Conservation (phyloP, 2,329 filamentous ascomycete species). For the Plenodomus biglobosus region DNA sequence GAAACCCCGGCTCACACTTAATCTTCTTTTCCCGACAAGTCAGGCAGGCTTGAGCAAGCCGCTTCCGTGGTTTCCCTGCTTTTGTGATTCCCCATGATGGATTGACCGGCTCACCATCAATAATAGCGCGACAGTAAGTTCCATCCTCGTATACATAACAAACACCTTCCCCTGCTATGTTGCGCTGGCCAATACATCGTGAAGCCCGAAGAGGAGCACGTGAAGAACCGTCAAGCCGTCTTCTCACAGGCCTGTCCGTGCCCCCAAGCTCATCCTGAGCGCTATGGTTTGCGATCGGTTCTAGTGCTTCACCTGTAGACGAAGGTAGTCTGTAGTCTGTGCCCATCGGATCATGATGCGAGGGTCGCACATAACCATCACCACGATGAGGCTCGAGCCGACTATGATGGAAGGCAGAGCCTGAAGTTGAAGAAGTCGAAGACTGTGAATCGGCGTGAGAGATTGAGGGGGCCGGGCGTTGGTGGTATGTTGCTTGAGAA, state of each 20-base stretch:
- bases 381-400: constrained; percentile 28
- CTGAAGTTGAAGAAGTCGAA: constrained; percentile 25
- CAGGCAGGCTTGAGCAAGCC: constrained; percentile 87
- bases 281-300: constrained; percentile 16
- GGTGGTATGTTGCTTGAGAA: constrained; percentile 32
- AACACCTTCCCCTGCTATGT: constrained; percentile 74
- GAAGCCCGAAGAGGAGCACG: constrained; percentile 38
- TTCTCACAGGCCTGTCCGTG: constrained; percentile 31
- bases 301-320: constrained; percentile 27
- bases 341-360: constrained; percentile 24
- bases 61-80: constrained; percentile 88
- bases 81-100: constrained; percentile 93
- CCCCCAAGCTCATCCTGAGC: constrained; percentile 37
- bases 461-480: constrained; percentile 27
- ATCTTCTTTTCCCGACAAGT: constrained; percentile 97
- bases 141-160: constrained; percentile 89
- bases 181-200: constrained; percentile 46
- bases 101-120: constrained; percentile 85
- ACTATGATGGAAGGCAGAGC: constrained; percentile 22
- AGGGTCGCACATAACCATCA: constrained; percentile 23
- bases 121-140: constrained; percentile 76
- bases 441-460: constrained; percentile 24
- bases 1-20: constrained; percentile 87
- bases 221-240: constrained; percentile 38
- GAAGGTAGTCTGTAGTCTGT: constrained; percentile 28